Base-by-base conservation (phyloP, 2,329 filamentous ascomycete genomes). In the Exophiala aquamarina region DNA sequence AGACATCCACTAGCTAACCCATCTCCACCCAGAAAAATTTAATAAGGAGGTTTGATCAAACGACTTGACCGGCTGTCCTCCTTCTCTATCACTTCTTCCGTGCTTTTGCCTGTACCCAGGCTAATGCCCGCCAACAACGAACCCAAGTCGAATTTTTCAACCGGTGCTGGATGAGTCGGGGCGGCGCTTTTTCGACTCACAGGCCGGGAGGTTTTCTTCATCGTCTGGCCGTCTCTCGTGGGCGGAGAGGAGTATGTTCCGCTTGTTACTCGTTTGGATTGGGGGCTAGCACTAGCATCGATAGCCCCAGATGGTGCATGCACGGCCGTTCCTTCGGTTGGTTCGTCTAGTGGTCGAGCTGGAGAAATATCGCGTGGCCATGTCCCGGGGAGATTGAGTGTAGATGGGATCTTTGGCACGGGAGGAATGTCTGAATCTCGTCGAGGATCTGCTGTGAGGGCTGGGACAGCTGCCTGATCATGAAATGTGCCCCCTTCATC, bases 321-420 rank as follows among this genome's bases (percentile, higher is more conserved):
- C 4, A 35, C 38, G 15, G 15, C n/a, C 7, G 23, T 8, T 7
- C 47, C 11, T 26, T 26, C 23, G 23, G 23, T 11, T 26, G 23
- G 11, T 26, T 26, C 23, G 11, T 49, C 42, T 26, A 29, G 41
- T 4, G 41, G 14, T 13, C 55, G 55, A 17, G 56, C 57, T 13
- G 58, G 57, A 17, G 58, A 59, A 17, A 64, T 64, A 49, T 70
- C 69, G 13, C 63, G 62, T 2, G 69, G 66, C 49, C 68, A 70
- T n/a, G 67, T 66, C 19, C 68, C 69, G 2, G 70, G 69, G 14
- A 72, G 63, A 26, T 66, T 60, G 26, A 74, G 59, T 4, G 63
- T 63, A 1, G 63, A 57, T 11, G 70, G 70, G n/a, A 73, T 65
- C 15, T 71, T 71, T 10, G 71, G 71, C 3, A 74, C 71, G 10